Evolutionary conservation across 1,139 yeast genomes (phyloP), one percentile per base, ranked within the genome.

Genomic region (Debaryomyces udenii): DNA sequence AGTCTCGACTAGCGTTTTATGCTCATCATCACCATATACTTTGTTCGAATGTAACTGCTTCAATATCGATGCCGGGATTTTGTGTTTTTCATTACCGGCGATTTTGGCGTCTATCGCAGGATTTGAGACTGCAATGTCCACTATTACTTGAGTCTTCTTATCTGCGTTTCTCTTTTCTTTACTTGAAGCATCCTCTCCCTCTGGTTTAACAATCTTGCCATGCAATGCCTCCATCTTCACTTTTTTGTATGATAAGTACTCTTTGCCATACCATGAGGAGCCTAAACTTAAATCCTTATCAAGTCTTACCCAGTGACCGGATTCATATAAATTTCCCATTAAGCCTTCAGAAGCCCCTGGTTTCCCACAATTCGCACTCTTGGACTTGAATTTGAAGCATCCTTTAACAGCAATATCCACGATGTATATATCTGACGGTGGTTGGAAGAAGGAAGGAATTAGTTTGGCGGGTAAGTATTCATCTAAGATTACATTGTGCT

Each of bases 401-500:
- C 51, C 54, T 11, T 55, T 60, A 9, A 72, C 49, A 34, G 63
- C 49, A 6, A 72, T 49, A 48, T 72, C 77, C 7, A 70, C 52
- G n/a, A 72, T 52, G 44, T 59, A 70, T 40, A 57, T 50, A 44
- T 68, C 70, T 5, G 71, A 58, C 2, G 64, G 52, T 5, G 76
- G 76, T 47, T 70, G 74, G 54, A 70, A 69, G 51, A 64, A 71
- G 10, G 62, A 51, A 1, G 76, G 75, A 3, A 70, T 58, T 28
- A 65, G 46, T 28, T 58, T 55, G 15, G 51, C 47, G 1, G 72
- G 72, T 13, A 70, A 45, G 40, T 57, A 60, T 23, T 61, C 57
- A 35, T 62, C 55, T 20, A 68, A 53, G 3, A 67, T 63, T 27
- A 59, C 53, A 24, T 66, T 52, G 18, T 61, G 60, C 31, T 62